A percentile compares a stretch with the other conserved stretches of the same genome.
Evolutionary conservation across 768 basidiomycete species (phyloP).

Genomic region (Rhizopogon vinicolor): DNA sequence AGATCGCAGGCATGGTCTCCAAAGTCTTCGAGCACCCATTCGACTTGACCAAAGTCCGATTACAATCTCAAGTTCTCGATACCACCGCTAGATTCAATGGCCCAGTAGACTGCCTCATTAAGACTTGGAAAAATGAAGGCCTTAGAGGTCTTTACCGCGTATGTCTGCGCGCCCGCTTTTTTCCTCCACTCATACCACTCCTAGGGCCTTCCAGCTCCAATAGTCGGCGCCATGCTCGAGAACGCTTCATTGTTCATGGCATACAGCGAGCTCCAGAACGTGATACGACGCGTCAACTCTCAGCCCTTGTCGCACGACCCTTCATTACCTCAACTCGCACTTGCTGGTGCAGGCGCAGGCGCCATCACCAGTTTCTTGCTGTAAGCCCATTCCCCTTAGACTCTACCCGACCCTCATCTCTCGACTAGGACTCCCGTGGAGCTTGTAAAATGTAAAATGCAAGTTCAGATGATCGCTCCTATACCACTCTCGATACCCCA

Average conservation of each 20-base stretch:
- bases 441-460: conserved; percentile 97
- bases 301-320: conserved; percentile 36
- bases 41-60: conserved; percentile 90
- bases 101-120: conserved; percentile 79
- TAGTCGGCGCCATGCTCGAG: conserved; percentile 90
- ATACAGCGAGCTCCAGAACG: conserved; percentile 71
- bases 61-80: conserved; percentile 87
- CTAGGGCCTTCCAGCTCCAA: conserved; percentile 89
- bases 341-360: conserved; percentile 88
- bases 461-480: conserved; percentile 79
- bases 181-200: not conserved
- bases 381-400: conserved; percentile 37
- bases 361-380: conserved; percentile 82
- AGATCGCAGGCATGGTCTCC: conserved; percentile 85
- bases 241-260: conserved; percentile 86
- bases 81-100: conserved; percentile 69
- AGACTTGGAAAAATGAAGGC: conserved; percentile 82
- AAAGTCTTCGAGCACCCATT: conserved; percentile 92
- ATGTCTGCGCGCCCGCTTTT: conserved; percentile 21
- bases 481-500: conserved; percentile 9
- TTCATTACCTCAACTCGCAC: conserved; percentile 61
- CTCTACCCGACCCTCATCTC: not conserved
- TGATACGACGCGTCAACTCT: conserved; percentile 42
- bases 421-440: conserved; percentile 80
- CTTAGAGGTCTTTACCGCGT: conserved; percentile 85